Percentiles rank a stretch among this genome's conserved stretches.
Evolutionary conservation across 2,329 filamentous ascomycete genomes (phyloP).

Genomic region (Corinectria fuckeliana): DNA sequence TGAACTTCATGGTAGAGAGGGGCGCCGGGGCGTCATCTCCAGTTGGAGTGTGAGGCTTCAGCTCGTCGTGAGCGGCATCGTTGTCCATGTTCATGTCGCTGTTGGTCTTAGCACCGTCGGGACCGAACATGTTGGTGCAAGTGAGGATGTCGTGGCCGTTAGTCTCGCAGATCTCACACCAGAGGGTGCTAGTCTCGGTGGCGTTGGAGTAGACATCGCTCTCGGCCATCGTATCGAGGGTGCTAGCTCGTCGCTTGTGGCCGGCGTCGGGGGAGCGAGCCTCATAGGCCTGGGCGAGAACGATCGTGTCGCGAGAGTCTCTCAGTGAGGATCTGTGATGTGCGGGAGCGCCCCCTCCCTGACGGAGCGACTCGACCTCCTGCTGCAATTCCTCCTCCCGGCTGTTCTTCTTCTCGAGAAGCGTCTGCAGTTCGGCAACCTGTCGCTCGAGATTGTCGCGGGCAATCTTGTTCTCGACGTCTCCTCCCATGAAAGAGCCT

Average conservation of each 20-base stretch:
- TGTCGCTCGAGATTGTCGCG: constrained; percentile 78
- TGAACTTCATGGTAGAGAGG: constrained; percentile 58
- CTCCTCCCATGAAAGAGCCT: constrained; percentile 45
- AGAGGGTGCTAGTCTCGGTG: constrained; percentile 76
- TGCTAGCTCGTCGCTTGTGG: constrained; percentile 55
- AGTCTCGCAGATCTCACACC: constrained; percentile 96
- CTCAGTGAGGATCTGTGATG: constrained; percentile 63
- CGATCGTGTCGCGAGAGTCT: constrained; percentile 71
- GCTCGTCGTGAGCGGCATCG: constrained; percentile 45
- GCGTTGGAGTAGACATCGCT: constrained; percentile 73
- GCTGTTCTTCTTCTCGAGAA: constrained; percentile 73
- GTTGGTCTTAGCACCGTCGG: constrained; percentile 46
- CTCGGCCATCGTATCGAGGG: constrained; percentile 73
- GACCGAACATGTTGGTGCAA: constrained; percentile 86
- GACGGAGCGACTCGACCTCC: constrained; percentile 73
- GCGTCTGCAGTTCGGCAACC: constrained; percentile 75
- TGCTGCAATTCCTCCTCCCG: constrained; percentile 87
- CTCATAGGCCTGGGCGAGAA: constrained; percentile 60
- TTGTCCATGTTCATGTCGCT: constrained; percentile 43
- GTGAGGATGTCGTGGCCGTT: constrained; percentile 92
- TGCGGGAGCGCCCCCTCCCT: constrained; percentile 48
- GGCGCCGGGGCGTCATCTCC: constrained; percentile 61
- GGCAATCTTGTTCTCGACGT: constrained; percentile 43
- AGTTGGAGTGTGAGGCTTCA: constrained; percentile 49
- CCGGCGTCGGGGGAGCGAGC: constrained; percentile 49